A percentile compares a stretch with the other conserved stretches of the same genome.
These are phyloP conservation scores for Phallus indusiatus DNA, from an alignment of 768 basidiomycete species.

Conservation along the genomic window DNA sequence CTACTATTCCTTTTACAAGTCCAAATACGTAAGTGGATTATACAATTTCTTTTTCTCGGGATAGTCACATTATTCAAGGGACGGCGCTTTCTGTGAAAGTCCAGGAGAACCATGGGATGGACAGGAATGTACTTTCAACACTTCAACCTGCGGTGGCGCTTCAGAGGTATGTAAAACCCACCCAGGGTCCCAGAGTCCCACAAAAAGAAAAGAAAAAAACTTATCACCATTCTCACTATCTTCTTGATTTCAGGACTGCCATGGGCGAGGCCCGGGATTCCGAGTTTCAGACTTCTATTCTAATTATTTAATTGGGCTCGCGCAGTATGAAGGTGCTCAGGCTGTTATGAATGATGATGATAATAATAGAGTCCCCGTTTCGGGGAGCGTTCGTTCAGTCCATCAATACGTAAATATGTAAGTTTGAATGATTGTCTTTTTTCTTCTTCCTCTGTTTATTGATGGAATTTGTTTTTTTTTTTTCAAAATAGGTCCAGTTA, in stretches of 20 bases:
- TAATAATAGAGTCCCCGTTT: slow-evolving; percentile 35
- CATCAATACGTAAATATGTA: slow-evolving; percentile 66
- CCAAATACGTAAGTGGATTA: slow-evolving; percentile 58
- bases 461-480: slow-evolving; percentile 1
- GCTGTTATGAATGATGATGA: slow-evolving; percentile 46
- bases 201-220: not conserved
- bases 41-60: not conserved
- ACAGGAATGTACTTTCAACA: slow-evolving; percentile 54
- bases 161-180: slow-evolving; percentile 1
- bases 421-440: slow-evolving; percentile 17
- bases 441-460: not conserved
- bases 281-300: slow-evolving; percentile 66
- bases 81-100: slow-evolving; percentile 68
- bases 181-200: no score
- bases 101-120: slow-evolving; percentile 64
- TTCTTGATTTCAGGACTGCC: slow-evolving; percentile 1
- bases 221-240: no score
- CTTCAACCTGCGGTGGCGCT: slow-evolving; percentile 56
- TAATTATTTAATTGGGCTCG: slow-evolving; percentile 59
- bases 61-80: slow-evolving; percentile 24
- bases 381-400: slow-evolving; percentile 58
- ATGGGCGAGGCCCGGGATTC: slow-evolving; percentile 59
- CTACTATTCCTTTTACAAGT: slow-evolving; percentile 20
- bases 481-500: slow-evolving; percentile 42
- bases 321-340: slow-evolving; percentile 62